phyloP scores from a whole-genome alignment of 2,329 filamentous ascomycete genomes.

The Fusarium marasasianum region DNA sequence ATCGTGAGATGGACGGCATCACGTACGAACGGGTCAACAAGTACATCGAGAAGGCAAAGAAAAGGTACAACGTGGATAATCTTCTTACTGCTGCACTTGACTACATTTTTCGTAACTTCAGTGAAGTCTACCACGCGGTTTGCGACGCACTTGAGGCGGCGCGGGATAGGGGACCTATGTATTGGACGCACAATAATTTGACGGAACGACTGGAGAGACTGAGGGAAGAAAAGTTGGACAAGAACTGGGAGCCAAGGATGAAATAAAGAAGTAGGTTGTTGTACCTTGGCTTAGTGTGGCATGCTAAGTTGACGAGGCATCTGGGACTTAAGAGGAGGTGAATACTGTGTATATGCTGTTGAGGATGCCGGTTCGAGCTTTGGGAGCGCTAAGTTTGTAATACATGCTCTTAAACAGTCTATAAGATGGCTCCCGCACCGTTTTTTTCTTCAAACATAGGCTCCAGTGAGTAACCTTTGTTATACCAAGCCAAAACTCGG shows the following conservation, averaged over 20 bases:
- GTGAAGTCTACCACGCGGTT: constrained; percentile 27
- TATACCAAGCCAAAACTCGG: no score
- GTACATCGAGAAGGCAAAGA: constrained; percentile 30
- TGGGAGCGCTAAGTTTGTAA: background rate
- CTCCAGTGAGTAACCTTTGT: background rate
- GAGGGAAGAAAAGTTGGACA: constrained; percentile 6
- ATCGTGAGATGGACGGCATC: constrained; percentile 34
- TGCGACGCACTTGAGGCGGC: constrained; percentile 35
- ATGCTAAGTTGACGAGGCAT: background rate
- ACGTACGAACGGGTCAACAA: constrained; percentile 37
- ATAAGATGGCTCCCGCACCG: background rate
- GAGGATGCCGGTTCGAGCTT: background rate
- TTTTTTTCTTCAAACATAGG: constrained; percentile 2
- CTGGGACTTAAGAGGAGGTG: background rate
- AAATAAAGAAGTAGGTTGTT: background rate
- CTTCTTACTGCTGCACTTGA: constrained; percentile 34
- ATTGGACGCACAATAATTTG: constrained; percentile 34
- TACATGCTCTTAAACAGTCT: background rate
- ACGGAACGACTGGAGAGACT: constrained; percentile 33
- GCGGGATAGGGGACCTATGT: constrained; percentile 25
- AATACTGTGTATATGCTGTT: background rate
- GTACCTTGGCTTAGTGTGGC: background rate
- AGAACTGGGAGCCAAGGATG: constrained; percentile 12
- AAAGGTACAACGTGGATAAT: constrained; percentile 33
- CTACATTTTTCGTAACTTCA: constrained; percentile 38